Percentiles rank a stretch among this genome's conserved stretches.
Conservation (phyloP, 805 yeast genomes). For the Yarrowia deformans region DNA sequence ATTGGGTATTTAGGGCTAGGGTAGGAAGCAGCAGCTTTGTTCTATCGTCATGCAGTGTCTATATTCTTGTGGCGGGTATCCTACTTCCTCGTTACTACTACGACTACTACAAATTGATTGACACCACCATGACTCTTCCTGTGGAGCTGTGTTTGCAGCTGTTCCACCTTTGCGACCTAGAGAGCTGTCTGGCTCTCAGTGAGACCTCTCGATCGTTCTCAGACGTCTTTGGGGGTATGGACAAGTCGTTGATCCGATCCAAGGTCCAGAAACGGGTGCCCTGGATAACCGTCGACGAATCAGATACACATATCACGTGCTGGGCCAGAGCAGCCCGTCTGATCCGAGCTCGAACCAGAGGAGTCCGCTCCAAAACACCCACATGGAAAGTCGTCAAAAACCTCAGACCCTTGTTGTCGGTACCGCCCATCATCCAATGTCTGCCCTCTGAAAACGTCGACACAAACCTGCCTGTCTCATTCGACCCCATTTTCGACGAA, state of each 20-base stretch:
- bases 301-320: not conserved
- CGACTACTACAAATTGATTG: too few relatives aligned
- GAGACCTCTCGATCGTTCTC: not conserved
- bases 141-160: constrained; percentile 15
- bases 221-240: not conserved
- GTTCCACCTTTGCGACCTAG: constrained; percentile 10
- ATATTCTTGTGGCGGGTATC: too few relatives aligned
- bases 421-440: not conserved
- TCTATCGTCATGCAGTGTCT: not conserved
- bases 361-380: not conserved
- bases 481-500: not conserved
- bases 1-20: constrained; percentile 17
- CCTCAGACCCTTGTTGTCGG: not conserved
- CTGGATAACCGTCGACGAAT: not conserved
- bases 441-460: not conserved
- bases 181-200: constrained; percentile 8
- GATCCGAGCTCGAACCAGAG: not conserved
- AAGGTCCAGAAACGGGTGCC: constrained; percentile 9
- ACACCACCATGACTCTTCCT: not conserved
- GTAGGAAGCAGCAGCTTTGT: not conserved
- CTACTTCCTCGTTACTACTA: not conserved
- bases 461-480: not conserved
- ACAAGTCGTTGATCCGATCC: constrained; percentile 1
- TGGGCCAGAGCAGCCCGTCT: constrained; percentile 2
- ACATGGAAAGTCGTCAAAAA: constrained; percentile 10